A percentile compares a stretch with the other conserved stretches of the same genome.
Conservation (phyloP, 805 yeast species). For the Wickerhamiella shivajii region DNA sequence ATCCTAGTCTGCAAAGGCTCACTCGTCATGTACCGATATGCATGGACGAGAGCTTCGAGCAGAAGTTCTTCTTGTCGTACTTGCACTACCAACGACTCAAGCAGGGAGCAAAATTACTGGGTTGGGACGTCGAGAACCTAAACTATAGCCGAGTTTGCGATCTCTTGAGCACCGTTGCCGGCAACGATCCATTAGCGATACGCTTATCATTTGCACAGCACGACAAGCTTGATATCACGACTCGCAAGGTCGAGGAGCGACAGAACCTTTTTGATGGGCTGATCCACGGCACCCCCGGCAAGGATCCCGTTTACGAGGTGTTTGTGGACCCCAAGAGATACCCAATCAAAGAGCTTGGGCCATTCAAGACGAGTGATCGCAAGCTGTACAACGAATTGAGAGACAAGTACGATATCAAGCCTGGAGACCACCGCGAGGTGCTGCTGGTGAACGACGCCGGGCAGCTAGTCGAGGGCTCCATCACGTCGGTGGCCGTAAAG, state of each 20-base stretch:
- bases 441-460: conserved; percentile 46
- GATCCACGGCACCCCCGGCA: conserved; percentile 15
- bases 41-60: conserved; percentile 18
- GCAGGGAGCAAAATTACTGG: conserved; percentile 40
- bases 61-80: conserved; percentile 43
- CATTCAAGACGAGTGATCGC: conserved; percentile 75
- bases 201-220: conserved; percentile 30
- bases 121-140: conserved; percentile 30
- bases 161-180: conserved; percentile 21
- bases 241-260: conserved; percentile 23
- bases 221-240: conserved; percentile 28
- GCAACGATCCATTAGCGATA: conserved; percentile 19
- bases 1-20: conserved; percentile 36
- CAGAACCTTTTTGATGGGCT: conserved; percentile 20
- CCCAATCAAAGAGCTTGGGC: conserved; percentile 25
- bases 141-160: conserved; percentile 30
- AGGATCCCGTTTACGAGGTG: conserved; percentile 38
- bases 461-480: conserved; percentile 65
- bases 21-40: conserved; percentile 19
- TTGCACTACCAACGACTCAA: conserved; percentile 50
- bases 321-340: conserved; percentile 43
- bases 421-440: conserved; percentile 37
- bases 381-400: conserved; percentile 50
- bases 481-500: conserved; percentile 61
- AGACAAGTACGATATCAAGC: conserved; percentile 23